Conservation (phyloP, 495 filamentous ascomycete genomes). For the Penicillium waksmanii region DNA sequence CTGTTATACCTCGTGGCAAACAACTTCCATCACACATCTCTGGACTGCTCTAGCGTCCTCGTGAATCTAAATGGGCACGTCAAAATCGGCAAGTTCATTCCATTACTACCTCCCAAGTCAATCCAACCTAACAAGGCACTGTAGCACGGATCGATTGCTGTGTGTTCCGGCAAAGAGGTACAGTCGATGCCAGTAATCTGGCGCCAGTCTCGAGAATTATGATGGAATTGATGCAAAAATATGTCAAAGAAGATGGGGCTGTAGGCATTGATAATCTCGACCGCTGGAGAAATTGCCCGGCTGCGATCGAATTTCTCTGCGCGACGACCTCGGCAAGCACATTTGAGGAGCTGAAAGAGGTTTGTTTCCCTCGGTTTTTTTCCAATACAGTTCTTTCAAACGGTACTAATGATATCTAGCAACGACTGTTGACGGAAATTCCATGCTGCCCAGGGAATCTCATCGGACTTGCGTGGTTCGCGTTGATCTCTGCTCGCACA, state of each 20-base stretch:
- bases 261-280: conserved; percentile 38
- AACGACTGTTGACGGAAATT: conserved; percentile 18
- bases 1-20: conserved; percentile 17
- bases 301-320: conserved; percentile 31
- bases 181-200: conserved; percentile 7
- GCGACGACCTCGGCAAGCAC: conserved; percentile 27
- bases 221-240: conserved; percentile 46
- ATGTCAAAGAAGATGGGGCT: conserved; percentile 37
- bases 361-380: conserved; percentile 11
- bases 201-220: conserved; percentile 18
- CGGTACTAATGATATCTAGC: conserved; percentile 13
- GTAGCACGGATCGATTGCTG: too few species aligned
- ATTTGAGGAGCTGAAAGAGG: conserved; percentile 28
- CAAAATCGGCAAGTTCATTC: too few species aligned
- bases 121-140: too few species aligned
- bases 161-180: too few species aligned
- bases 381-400: not conserved
- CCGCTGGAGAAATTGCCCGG: conserved; percentile 18
- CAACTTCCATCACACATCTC: not conserved
- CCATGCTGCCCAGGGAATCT: conserved; percentile 14
- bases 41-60: too few species aligned
- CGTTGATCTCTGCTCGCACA: conserved; percentile 21
- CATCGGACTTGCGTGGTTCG: conserved; percentile 23
- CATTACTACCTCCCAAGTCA: too few species aligned
- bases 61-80: too few species aligned